Conservation (phyloP, 2,329 filamentous ascomycete species). For the Parastagonospora avenae region DNA sequence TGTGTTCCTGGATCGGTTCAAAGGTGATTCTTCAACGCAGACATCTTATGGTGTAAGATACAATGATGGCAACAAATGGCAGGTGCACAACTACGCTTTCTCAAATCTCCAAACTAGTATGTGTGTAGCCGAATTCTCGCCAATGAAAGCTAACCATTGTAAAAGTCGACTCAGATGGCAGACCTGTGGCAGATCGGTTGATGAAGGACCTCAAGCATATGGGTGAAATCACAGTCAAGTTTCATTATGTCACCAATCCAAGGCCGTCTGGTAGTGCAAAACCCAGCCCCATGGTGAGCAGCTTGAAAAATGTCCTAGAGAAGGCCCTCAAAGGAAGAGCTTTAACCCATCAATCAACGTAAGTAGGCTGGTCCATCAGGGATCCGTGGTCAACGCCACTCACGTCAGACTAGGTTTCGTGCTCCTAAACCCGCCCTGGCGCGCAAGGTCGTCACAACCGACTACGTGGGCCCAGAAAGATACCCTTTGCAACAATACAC, state of each 20-base stretch:
- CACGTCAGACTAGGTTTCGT: not conserved
- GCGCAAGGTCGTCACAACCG: not conserved
- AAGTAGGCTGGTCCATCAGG: not conserved
- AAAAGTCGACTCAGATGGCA: slow-evolving; percentile 8
- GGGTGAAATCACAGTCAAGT: slow-evolving; percentile 20
- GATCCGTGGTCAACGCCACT: not conserved
- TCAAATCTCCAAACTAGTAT: slow-evolving; percentile 19
- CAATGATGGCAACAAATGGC: not conserved
- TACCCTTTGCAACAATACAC: slow-evolving; percentile 16
- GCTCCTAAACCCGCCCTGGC: not conserved
- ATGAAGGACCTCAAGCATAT: slow-evolving; percentile 13
- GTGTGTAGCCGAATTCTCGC: not conserved
- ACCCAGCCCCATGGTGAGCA: not conserved
- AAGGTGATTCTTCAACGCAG: not conserved
- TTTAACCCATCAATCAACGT: slow-evolving; percentile 21
- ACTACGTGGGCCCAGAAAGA: not conserved
- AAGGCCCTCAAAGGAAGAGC: slow-evolving; percentile 27
- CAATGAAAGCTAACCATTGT: not conserved
- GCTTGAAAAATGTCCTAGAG: slow-evolving; percentile 14
- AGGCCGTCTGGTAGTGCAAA: not conserved
- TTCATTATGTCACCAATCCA: slow-evolving; percentile 7
- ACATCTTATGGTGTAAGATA: not conserved
- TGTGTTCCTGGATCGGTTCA: not conserved
- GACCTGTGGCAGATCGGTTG: not conserved
- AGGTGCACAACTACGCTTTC: slow-evolving; percentile 26